Base-by-base conservation (phyloP, 2,329 filamentous ascomycete genomes). In the Alternaria brassicae region DNA sequence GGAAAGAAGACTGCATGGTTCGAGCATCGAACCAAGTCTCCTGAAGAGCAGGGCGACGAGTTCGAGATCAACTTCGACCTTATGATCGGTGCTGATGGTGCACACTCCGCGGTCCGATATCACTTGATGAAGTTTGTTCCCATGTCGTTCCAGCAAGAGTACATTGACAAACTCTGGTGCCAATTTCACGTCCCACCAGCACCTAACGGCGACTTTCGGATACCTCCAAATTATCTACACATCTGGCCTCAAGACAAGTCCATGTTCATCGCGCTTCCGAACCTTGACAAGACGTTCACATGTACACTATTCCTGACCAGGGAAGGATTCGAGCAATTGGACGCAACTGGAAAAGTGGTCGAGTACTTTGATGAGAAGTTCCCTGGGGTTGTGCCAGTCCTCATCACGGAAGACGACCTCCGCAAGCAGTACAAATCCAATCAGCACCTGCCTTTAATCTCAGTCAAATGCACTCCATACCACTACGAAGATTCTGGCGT, bases 231-330 rank as follows among this genome's bases (percentile, higher is more conserved):
- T 70, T 93, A 98, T 75, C 84, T 99, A 1, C 95, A 99, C 78
- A 99, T 99, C 74, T 99, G 95, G 95, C 95, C 95, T 0, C 93
- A 91, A 30, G 89, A 89, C 69, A 88, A 93, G 40, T 94, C 95
- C 72, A 98, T 99, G 96, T 99, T 99, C 80, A 99, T 99, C 72
- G 96, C 95, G 17, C 93, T 99, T 41, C 94, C 95, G 0, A 84
- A 83, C n/a, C 77, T 92, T 78, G 93, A 98, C 75, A 93, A 92
- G 56, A 91, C 92, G 2, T 99, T 99, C 75, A 97, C 93, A 0
- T 96, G 93, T 77, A 99, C 96, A 0, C 85, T 99, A 3, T 99
- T 99, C 77, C 86, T 96, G 37, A 91, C 93, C 0, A 86, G 89
- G 36, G 78, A 82, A 2, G 84, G 91, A 56, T 96, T 92, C 74